Conservation (phyloP, 176 grass and related monocot genomes). For the Thalia dealbata region DNA sequence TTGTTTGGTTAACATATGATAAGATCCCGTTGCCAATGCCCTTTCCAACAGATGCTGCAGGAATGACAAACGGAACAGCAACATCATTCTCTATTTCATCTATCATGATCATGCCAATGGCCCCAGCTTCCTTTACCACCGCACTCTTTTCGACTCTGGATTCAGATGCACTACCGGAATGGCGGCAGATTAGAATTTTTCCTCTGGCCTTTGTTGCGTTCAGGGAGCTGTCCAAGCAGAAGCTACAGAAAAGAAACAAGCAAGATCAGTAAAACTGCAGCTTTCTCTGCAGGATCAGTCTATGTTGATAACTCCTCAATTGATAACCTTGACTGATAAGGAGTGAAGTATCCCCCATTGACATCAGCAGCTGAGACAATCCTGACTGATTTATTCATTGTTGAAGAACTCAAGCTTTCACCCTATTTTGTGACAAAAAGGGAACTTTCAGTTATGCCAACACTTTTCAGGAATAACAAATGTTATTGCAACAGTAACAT, state of each 20-base stretch:
- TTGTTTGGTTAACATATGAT: constrained; percentile 29
- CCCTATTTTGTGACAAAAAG: constrained; percentile 28
- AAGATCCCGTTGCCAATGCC: constrained; percentile 36
- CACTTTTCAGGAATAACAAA: neutral
- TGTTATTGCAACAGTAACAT: neutral
- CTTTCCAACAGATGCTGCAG: constrained; percentile 43
- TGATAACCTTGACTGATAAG: constrained; percentile 72
- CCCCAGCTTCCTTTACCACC: constrained; percentile 56
- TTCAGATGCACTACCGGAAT: constrained; percentile 34
- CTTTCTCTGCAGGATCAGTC: neutral
- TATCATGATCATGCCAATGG: constrained; percentile 67
- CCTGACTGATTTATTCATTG: constrained; percentile 44
- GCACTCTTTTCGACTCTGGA: constrained; percentile 41
- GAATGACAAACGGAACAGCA: constrained; percentile 49
- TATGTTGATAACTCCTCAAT: neutral
- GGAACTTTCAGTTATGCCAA: neutral
- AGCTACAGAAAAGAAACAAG: constrained; percentile 27
- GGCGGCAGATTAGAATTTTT: constrained; percentile 61
- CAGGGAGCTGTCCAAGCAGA: constrained; percentile 71
- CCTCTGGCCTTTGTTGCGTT: constrained; percentile 53
- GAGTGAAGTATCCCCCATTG: constrained; percentile 66
- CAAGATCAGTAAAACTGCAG: constrained; percentile 19
- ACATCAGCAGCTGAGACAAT: constrained; percentile 57
- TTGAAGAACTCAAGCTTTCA: constrained; percentile 58
- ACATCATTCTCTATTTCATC: constrained; percentile 62